Conservation (phyloP, 805 yeast species). For the Hyphopichia homilentoma region DNA sequence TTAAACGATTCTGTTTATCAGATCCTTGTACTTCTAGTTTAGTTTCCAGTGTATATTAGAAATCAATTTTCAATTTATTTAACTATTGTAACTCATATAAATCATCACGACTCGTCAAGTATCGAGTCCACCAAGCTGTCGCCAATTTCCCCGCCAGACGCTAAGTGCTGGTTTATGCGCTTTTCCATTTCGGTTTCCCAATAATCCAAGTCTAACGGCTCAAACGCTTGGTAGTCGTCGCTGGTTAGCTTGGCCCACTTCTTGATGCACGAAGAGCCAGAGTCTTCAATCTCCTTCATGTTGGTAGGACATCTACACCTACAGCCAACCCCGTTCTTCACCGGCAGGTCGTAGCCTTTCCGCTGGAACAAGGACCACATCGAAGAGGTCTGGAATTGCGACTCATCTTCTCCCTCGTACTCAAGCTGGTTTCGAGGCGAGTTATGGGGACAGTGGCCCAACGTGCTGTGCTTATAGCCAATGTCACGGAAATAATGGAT, state of each 20-base stretch:
- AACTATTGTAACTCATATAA: not conserved
- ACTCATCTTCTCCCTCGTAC: conserved; percentile 24
- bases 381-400: conserved; percentile 21
- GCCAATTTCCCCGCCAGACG: conserved; percentile 20
- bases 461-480: conserved; percentile 79
- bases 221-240: conserved; percentile 19
- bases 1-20: conserved; percentile 41
- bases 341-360: conserved; percentile 23
- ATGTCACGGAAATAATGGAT: conserved; percentile 90
- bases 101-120: not conserved
- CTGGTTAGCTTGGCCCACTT: conserved; percentile 45
- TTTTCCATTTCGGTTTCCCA: conserved; percentile 19
- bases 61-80: conserved; percentile 1
- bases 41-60: conserved; percentile 7
- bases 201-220: conserved; percentile 19
- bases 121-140: conserved; percentile 5
- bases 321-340: conserved; percentile 66
- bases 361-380: conserved; percentile 28
- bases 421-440: conserved; percentile 50
- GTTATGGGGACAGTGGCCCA: conserved; percentile 78
- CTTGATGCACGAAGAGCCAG: conserved; percentile 47
- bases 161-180: conserved; percentile 16
- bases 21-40: conserved; percentile 4
- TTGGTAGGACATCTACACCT: conserved; percentile 71
- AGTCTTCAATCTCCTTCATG: conserved; percentile 53